A percentile compares a stretch with the other conserved stretches of the same genome.
Evolutionary conservation across 164 flowering plant species (phyloP).

Genomic region (Platanus orientalis): DNA sequence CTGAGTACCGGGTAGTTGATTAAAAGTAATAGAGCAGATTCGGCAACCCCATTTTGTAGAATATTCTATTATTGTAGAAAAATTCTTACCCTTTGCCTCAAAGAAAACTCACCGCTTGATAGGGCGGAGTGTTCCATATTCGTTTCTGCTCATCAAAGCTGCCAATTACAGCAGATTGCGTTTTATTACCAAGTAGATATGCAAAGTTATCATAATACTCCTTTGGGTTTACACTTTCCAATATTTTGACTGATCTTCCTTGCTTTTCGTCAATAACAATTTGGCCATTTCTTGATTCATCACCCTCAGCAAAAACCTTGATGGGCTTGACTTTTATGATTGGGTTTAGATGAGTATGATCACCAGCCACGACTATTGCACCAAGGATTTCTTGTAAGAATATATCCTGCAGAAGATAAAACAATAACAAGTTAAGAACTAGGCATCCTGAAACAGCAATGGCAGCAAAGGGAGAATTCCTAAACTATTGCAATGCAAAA

Average conservation of each 20-base stretch:
- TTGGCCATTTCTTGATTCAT: constrained; percentile 60
- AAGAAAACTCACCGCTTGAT: constrained; percentile 6
- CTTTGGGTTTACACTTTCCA: constrained; percentile 36
- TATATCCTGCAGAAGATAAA: constrained; percentile 39
- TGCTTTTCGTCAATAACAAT: constrained; percentile 32
- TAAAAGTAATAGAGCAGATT: too few species aligned
- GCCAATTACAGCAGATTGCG: constrained; percentile 71
- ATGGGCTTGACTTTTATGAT: constrained; percentile 28
- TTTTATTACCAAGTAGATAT: constrained; percentile 34
- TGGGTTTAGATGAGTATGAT: constrained; percentile 30
- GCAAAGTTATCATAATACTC: constrained; percentile 53
- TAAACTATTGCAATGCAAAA: background rate
- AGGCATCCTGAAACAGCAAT: background rate
- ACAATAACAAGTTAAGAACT: background rate
- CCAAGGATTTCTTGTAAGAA: constrained; percentile 89
- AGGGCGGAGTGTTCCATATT: constrained; percentile 50
- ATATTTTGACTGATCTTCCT: constrained; percentile 50
- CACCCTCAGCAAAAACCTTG: constrained; percentile 51
- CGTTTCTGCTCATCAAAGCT: constrained; percentile 74
- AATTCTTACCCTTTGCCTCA: background rate
- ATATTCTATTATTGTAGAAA: too few species aligned
- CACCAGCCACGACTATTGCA: constrained; percentile 48
- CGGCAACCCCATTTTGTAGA: too few species aligned
- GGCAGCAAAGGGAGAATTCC: background rate
- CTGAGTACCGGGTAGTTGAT: too few species aligned